Conservation (phyloP, 1,139 yeast genomes). For the Yamadazyma pseudoaaseri region DNA sequence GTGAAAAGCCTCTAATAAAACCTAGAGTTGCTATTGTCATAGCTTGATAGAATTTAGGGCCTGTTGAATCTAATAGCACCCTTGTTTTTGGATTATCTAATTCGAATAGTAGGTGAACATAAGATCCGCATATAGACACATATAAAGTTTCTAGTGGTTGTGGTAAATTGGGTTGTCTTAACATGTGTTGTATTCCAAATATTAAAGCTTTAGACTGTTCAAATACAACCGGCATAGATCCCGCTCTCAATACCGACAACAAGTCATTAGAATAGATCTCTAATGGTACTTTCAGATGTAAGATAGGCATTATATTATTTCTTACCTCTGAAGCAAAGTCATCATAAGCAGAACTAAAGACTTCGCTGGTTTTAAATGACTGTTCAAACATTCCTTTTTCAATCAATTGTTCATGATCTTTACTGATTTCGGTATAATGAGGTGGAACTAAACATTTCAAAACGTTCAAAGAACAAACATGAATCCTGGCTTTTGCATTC, state of each 20-base stretch:
- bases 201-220: slow-evolving; percentile 1
- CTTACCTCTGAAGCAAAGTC: background rate
- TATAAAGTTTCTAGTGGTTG: slow-evolving; percentile 4
- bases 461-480: background rate
- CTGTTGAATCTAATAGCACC: background rate
- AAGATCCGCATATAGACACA: slow-evolving; percentile 7
- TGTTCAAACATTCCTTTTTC: background rate
- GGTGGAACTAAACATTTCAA: background rate
- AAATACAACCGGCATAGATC: background rate
- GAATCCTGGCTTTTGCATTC: too few relatives aligned
- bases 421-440: background rate
- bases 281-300: slow-evolving; percentile 7
- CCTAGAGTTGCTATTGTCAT: background rate
- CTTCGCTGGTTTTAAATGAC: slow-evolving; percentile 1
- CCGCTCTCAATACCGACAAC: background rate
- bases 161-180: background rate
- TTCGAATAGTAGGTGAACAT: background rate
- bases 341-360: background rate
- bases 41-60: background rate
- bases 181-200: background rate
- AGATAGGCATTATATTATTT: background rate
- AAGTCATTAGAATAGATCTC: slow-evolving; percentile 5
- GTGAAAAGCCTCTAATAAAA: background rate
- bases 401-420: slow-evolving; percentile 2
- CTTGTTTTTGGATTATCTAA: background rate